Evolutionary conservation across 2,329 filamentous ascomycete genomes (phyloP), one percentile per base, ranked within the genome.

Genomic region (Aspergillus awamori): DNA sequence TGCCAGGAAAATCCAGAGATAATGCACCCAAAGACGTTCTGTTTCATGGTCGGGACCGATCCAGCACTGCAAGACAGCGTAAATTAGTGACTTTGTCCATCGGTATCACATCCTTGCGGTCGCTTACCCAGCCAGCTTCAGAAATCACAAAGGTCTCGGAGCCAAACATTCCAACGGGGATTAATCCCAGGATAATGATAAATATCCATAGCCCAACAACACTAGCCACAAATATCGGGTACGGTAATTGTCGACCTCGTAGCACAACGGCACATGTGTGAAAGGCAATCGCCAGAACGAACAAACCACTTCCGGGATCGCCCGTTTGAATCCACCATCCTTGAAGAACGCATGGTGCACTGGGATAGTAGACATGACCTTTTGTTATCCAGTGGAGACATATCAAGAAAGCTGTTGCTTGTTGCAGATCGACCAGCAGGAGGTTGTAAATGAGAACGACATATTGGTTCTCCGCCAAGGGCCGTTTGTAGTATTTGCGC

Each of bases 1-100:
- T 47, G 81, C 73, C 43, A 83, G 71, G 71, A 84, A 84, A 63
- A 84, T 83, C 82, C 82, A 85, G 38, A 84, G 61, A 66, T 84
- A 84, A 65, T 84, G 82, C 5, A 80, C 74, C 77, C 77, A 83
- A 4, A 85, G 74, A 6, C 82, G 77, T 54, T 81, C 79, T 13
- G 63, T 57, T 60, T 83, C 78, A 65, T 76, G 77, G 11, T 76
- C 66, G 4, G 72, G 66, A 15, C 80, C 77, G 8, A 84, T 70
- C 83, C 83, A 85, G 66, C 83, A 85, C 82, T 83, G 49, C 7
- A 61, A 22, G 10, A 15, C 11, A 11, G 8, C 4, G 8, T 43
- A 33, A 24, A 26, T 30, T 63, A 69, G 53, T 36, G 53, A 33
- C 20, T 47, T 15, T 5, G 4, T 30, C 8, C 20, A 20, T 20